These are phyloP conservation scores for Candida ipomoeae DNA, from an alignment of 805 yeast genomes.

Conservation along the genomic window DNA sequence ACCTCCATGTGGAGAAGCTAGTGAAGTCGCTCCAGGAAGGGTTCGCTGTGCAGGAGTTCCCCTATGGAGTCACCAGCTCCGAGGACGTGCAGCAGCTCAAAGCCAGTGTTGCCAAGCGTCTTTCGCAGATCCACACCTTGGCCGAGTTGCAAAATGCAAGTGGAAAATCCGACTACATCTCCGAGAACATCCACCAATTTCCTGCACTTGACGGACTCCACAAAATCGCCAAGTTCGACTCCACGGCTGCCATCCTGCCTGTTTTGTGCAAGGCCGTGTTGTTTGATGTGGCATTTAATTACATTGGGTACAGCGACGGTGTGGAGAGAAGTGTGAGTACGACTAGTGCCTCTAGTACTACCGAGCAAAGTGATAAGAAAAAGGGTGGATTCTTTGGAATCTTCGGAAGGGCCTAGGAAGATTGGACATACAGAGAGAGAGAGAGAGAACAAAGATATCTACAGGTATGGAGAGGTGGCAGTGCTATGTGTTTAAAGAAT, in stretches of 20 bases:
- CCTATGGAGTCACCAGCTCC: slow-evolving; percentile 39
- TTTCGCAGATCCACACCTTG: slow-evolving; percentile 38
- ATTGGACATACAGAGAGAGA: neutral
- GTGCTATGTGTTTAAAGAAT: too few relatives aligned
- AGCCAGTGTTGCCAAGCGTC: slow-evolving; percentile 14
- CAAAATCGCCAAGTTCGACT: slow-evolving; percentile 22
- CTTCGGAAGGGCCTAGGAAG: slow-evolving; percentile 47
- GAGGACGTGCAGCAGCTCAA: slow-evolving; percentile 26
- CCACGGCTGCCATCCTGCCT: slow-evolving; percentile 42
- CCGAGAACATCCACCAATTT: slow-evolving; percentile 45
- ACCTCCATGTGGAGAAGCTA: slow-evolving; percentile 20
- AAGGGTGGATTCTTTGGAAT: slow-evolving; percentile 67
- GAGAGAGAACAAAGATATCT: too few relatives aligned
- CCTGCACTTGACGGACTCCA: slow-evolving; percentile 20
- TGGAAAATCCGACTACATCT: slow-evolving; percentile 22
- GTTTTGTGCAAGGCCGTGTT: slow-evolving; percentile 82
- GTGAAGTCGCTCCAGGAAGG: slow-evolving; percentile 16
- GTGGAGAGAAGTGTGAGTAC: slow-evolving; percentile 6
- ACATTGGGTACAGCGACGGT: slow-evolving; percentile 49
- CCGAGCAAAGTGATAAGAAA: slow-evolving; percentile 39
- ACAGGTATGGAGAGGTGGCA: too few relatives aligned
- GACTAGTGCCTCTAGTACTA: slow-evolving; percentile 9
- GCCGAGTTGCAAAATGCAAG: slow-evolving; percentile 41
- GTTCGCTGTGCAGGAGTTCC: slow-evolving; percentile 35
- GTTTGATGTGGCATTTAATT: slow-evolving; percentile 87